Conservation (phyloP, 2,329 filamentous ascomycete species). For the Ascochyta koolunga region DNA sequence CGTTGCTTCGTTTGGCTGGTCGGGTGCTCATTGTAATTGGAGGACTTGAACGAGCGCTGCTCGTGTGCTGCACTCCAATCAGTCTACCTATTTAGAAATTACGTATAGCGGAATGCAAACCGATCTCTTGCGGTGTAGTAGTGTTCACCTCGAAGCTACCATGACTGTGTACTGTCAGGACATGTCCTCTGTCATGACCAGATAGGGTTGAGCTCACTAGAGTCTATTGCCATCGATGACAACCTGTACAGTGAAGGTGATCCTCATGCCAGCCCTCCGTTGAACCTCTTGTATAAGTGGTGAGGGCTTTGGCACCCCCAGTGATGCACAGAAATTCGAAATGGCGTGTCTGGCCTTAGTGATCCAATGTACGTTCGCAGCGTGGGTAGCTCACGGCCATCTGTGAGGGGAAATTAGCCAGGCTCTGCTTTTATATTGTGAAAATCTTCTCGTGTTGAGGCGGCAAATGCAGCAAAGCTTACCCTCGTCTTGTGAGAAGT, state of each 20-base stretch:
- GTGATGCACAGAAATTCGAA: constrained; percentile 46
- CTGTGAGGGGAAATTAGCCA: constrained; percentile 20
- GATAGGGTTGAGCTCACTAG: constrained; percentile 30
- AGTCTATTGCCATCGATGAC: constrained; percentile 36
- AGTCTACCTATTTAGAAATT: not conserved
- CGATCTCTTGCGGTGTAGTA: constrained; percentile 43
- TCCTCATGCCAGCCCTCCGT: constrained; percentile 30
- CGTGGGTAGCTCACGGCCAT: constrained; percentile 36
- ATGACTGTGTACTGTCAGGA: constrained; percentile 35
- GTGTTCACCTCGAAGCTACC: constrained; percentile 33
- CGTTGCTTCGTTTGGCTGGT: constrained; percentile 56
- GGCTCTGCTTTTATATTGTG: not conserved
- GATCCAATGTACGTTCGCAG: constrained; percentile 41
- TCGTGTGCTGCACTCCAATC: constrained; percentile 26
- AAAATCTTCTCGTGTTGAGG: not conserved
- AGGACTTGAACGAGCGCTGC: constrained; percentile 25
- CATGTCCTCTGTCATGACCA: constrained; percentile 17
- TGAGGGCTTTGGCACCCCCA: constrained; percentile 38
- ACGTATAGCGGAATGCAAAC: constrained; percentile 16
- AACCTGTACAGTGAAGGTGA: constrained; percentile 38
- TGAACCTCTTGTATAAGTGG: constrained; percentile 33
- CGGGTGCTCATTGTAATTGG: constrained; percentile 51
- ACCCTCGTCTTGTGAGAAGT: constrained; percentile 62
- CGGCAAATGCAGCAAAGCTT: constrained; percentile 10
- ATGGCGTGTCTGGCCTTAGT: constrained; percentile 34